Evolutionary conservation across 1,284 basidiomycete species (phyloP).

Genomic region (Phaffia rhodozyma): DNA sequence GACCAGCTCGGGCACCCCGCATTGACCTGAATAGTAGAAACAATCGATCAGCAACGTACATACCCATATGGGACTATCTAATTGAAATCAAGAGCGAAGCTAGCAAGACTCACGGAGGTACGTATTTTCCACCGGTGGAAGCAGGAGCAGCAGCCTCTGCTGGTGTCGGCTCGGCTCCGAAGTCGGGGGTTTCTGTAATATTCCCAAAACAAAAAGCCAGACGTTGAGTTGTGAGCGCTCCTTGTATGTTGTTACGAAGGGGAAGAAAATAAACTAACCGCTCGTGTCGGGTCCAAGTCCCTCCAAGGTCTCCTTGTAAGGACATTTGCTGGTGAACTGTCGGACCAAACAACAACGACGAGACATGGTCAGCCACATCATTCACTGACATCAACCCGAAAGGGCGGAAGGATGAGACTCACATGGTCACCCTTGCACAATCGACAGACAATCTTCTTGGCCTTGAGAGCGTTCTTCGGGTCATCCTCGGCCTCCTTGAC

Average conservation of each 20-base stretch:
- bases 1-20: conserved; percentile 39
- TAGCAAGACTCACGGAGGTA: conserved; percentile 51
- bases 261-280: not conserved
- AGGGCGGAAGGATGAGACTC: not conserved
- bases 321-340: conserved; percentile 87
- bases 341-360: not conserved
- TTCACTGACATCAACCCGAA: not conserved
- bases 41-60: not conserved
- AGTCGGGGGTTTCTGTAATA: conserved; percentile 21
- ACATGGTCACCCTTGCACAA: conserved; percentile 87
- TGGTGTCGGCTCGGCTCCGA: conserved; percentile 45
- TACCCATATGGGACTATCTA: not conserved
- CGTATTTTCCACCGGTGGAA: conserved; percentile 62
- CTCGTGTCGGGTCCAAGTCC: conserved; percentile 42
- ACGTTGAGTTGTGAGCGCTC: too few species aligned
- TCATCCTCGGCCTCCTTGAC: conserved; percentile 60
- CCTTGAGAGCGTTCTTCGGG: conserved; percentile 55
- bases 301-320: conserved; percentile 79
- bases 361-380: not conserved
- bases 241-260: conserved; percentile 3
- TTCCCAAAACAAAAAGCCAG: conserved; percentile 7
- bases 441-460: conserved; percentile 81
- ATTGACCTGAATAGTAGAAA: conserved; percentile 42
- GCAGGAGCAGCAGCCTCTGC: conserved; percentile 31
- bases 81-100: not conserved